Evolutionary conservation across 345 rosid species (phyloP).

Genomic region (Linum usitatissimum): DNA sequence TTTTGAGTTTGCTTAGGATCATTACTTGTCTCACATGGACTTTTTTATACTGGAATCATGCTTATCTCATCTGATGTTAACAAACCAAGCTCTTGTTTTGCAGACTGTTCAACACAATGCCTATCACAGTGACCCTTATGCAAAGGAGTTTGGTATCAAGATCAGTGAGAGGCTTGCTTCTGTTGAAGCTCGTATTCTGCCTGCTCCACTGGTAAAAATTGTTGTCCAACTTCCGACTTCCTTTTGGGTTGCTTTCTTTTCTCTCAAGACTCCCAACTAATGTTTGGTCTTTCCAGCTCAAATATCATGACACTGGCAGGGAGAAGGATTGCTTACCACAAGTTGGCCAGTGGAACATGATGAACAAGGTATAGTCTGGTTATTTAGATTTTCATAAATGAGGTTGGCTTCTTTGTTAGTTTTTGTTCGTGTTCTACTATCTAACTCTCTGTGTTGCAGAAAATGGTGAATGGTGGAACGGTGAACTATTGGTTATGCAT

Average conservation of each 20-base stretch:
- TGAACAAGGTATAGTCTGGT: conserved; percentile 62
- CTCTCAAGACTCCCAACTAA: neutral
- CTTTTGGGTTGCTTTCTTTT: neutral
- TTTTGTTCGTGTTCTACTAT: neutral
- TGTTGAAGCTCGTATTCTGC: conserved; percentile 93
- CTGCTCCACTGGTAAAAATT: conserved; percentile 73
- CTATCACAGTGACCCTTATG: conserved; percentile 63
- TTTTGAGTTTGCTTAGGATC: neutral
- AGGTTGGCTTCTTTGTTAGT: neutral
- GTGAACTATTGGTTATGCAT: conserved; percentile 88
- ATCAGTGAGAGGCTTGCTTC: conserved; percentile 79
- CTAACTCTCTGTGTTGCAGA: conserved; percentile 34
- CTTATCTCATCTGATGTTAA: neutral
- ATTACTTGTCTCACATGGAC: neutral
- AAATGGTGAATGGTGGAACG: conserved; percentile 97
- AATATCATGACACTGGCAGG: conserved; percentile 88
- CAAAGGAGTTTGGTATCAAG: conserved; percentile 91
- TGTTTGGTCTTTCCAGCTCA: conserved; percentile 45
- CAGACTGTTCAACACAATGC: conserved; percentile 81
- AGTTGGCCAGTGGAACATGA: conserved; percentile 99
- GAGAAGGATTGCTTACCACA: conserved; percentile 83
- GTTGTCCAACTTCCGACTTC: neutral
- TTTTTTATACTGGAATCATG: neutral
- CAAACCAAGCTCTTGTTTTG: conserved; percentile 1
- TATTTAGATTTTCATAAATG: neutral